phyloP scores from a whole-genome alignment of 2,329 filamentous ascomycete species.

The Teratosphaeria gauchensis region DNA sequence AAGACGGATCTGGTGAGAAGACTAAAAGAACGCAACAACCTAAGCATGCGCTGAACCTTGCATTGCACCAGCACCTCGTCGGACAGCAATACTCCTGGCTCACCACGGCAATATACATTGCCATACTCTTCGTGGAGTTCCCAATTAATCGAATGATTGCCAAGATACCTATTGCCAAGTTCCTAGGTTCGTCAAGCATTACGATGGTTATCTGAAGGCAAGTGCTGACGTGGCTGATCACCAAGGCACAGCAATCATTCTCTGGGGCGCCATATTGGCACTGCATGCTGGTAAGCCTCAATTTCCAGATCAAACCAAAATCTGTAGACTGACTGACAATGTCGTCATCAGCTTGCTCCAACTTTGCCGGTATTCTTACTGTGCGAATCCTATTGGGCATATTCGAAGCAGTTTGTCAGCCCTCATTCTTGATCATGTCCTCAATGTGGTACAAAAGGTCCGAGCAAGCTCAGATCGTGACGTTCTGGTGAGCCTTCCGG shows the following conservation, averaged over 20 bases:
- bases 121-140: constrained; percentile 61
- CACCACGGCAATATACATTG: constrained; percentile 65
- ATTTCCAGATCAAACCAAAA: neutral
- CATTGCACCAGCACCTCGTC: constrained; percentile 27
- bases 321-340: neutral
- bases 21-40: neutral
- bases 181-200: constrained; percentile 34
- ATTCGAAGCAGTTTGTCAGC: constrained; percentile 35
- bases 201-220: neutral
- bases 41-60: constrained; percentile 15
- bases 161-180: constrained; percentile 50
- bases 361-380: constrained; percentile 46
- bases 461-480: constrained; percentile 45
- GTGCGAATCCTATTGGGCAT: constrained; percentile 46
- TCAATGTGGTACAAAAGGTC: constrained; percentile 39
- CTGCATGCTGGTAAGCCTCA: neutral
- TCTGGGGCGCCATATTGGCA: neutral
- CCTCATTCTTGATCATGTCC: neutral
- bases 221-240: neutral
- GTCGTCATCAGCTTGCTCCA: neutral
- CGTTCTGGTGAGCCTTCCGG: neutral
- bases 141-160: constrained; percentile 51
- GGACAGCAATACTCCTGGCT: constrained; percentile 56
- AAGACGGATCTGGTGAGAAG: constrained; percentile 9
- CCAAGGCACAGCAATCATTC: constrained; percentile 31